Evolutionary conservation across 345 rosid genomes (phyloP).

Genomic region (Kernera saxatilis): DNA sequence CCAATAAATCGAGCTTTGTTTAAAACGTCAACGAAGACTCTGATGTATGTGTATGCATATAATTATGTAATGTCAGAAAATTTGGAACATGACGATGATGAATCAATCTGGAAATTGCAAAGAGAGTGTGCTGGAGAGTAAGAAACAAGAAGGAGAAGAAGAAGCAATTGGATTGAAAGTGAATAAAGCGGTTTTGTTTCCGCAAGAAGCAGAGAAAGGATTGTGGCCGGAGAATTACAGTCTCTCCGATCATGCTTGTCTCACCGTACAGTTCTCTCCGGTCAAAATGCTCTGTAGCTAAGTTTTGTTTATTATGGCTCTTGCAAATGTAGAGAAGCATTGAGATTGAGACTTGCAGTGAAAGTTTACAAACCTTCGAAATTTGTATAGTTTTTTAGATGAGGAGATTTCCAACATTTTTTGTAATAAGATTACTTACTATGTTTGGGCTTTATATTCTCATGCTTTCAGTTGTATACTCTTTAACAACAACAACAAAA

Average conservation of each 20-base stretch:
- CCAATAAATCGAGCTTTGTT: not conserved
- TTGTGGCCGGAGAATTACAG: slow-evolving; percentile 83
- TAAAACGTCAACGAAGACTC: not conserved
- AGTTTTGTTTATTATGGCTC: not conserved
- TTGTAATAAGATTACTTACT: no score
- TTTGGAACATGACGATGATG: slow-evolving; percentile 37
- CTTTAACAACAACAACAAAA: no score
- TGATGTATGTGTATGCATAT: not conserved
- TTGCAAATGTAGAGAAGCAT: not conserved
- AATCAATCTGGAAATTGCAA: slow-evolving; percentile 22
- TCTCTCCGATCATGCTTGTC: slow-evolving; percentile 88
- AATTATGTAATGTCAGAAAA: slow-evolving; percentile 28
- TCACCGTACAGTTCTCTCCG: slow-evolving; percentile 78
- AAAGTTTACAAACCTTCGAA: not conserved
- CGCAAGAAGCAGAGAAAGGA: slow-evolving; percentile 86
- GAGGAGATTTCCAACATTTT: no score
- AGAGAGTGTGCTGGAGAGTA: slow-evolving; percentile 15
- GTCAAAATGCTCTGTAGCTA: slow-evolving; percentile 54
- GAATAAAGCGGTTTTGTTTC: slow-evolving; percentile 73
- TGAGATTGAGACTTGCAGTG: not conserved
- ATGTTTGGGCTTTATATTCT: no score
- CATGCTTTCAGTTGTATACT: no score
- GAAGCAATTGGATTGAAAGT: slow-evolving; percentile 66
- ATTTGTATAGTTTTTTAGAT: not conserved
- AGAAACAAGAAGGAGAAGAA: slow-evolving; percentile 25